A percentile compares a stretch with the other conserved stretches of the same genome.
These are phyloP conservation scores for Saccharomyces hybrid DNA, from an alignment of 1,139 yeast species.

Conservation along the genomic window DNA sequence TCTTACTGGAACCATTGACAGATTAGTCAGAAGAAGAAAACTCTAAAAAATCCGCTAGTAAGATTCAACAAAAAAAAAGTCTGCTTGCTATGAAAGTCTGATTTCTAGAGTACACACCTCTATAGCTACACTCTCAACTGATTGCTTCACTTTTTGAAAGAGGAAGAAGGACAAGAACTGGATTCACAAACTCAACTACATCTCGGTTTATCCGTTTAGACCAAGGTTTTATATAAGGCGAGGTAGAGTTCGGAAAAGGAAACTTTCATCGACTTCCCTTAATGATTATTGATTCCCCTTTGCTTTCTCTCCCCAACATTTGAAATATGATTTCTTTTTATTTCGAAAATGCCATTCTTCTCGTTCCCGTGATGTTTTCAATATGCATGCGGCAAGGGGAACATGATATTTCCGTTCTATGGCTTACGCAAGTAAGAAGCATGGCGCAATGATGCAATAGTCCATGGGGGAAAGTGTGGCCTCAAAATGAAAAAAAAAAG, in stretches of 20 bases:
- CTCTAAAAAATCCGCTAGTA: background rate
- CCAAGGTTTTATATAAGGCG: background rate
- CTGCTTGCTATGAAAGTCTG: background rate
- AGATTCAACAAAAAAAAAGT: background rate
- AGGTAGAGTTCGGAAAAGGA: background rate
- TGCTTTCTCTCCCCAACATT: background rate
- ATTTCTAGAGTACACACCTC: background rate
- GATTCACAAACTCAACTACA: background rate
- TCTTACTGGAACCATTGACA: background rate
- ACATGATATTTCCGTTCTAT: background rate
- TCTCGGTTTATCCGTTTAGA: background rate
- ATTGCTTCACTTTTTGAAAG: background rate
- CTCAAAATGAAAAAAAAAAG: background rate
- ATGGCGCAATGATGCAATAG: background rate
- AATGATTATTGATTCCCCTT: background rate
- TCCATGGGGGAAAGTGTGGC: background rate
- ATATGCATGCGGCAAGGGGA: background rate
- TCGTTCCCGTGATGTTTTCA: background rate
- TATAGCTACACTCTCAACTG: background rate
- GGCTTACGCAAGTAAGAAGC: background rate
- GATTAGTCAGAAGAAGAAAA: background rate
- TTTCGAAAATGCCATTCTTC: background rate
- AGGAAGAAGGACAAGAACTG: background rate
- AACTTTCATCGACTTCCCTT: background rate
- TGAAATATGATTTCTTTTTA: background rate